Evolutionary conservation across 2,329 filamentous ascomycete genomes (phyloP).

Genomic region (Waltergamsia citrina): DNA sequence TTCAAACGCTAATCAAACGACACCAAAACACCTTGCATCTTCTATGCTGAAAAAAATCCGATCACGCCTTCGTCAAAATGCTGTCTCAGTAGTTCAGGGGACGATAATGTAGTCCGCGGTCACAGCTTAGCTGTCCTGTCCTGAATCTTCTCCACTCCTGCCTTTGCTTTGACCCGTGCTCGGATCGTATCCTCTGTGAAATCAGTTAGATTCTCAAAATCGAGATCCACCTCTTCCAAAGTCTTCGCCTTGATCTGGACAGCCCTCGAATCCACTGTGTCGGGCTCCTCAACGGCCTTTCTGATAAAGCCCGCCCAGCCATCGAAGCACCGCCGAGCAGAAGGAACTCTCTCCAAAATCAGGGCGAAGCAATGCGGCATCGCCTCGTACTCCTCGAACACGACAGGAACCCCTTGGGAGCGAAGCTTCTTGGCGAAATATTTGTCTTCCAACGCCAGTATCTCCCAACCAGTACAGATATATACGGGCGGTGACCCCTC

Average conservation of each 20-base stretch:
- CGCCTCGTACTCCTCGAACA: constrained; percentile 65
- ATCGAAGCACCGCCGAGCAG: constrained; percentile 40
- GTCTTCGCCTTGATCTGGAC: constrained; percentile 39
- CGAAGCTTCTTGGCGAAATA: constrained; percentile 48
- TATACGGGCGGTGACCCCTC: constrained; percentile 54
- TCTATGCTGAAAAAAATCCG: too few relatives aligned
- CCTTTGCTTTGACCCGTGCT: constrained; percentile 21
- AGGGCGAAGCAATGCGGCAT: constrained; percentile 72
- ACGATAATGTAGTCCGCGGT: too few relatives aligned
- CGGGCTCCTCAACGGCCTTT: constrained; percentile 23
- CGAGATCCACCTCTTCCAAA: constrained; percentile 35
- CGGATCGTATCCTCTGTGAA: constrained; percentile 32
- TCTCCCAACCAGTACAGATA: constrained; percentile 61
- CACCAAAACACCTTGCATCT: too few relatives aligned
- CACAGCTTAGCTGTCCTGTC: constrained; percentile 19
- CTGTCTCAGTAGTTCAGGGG: too few relatives aligned
- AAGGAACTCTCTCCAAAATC: constrained; percentile 37
- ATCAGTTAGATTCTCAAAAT: constrained; percentile 30
- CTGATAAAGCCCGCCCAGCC: constrained; percentile 48
- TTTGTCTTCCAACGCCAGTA: constrained; percentile 57
- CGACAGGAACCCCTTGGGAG: constrained; percentile 47
- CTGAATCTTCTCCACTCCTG: constrained; percentile 3
- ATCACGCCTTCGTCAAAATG: too few relatives aligned
- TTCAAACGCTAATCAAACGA: too few relatives aligned
- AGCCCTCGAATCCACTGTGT: constrained; percentile 26